Evolutionary conservation across 2,329 filamentous ascomycete genomes (phyloP), one percentile per base, ranked within the genome.

Genomic region (Raffaelea albimanens): DNA sequence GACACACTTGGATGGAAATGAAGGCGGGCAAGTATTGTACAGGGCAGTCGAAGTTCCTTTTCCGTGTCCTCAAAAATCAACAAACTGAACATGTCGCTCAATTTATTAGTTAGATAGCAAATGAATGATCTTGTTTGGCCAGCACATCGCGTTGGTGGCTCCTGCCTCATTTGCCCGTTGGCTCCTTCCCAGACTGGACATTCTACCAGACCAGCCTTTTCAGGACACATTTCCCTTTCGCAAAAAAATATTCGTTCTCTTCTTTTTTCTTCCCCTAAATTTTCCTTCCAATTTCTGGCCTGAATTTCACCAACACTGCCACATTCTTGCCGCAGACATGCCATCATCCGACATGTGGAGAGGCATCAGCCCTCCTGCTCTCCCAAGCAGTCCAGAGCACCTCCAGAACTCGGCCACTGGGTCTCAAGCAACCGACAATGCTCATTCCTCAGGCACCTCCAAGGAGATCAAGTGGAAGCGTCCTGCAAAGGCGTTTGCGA

Each of bases 1-100:
- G 65, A 69, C 52, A 61, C 66, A n/a, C 54, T 69, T 1, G 66
- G 56, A 5, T 67, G 65, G 65, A 69, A 69, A 55, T 67, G 21
- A n/a, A n/a, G n/a, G n/a, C n/a, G n/a, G n/a, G n/a, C n/a, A n/a
- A n/a, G n/a, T n/a, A n/a, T n/a, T n/a, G n/a, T n/a, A n/a, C n/a
- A n/a, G n/a, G n/a, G n/a, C n/a, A n/a, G n/a, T n/a, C n/a, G n/a
- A n/a, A n/a, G n/a, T n/a, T n/a, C n/a, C n/a, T n/a, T n/a, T n/a
- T n/a, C n/a, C n/a, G n/a, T n/a, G n/a, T n/a, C n/a, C n/a, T n/a
- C n/a, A n/a, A n/a, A n/a, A n/a, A n/a, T n/a, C n/a, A n/a, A n/a
- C n/a, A n/a, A n/a, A n/a, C n/a, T n/a, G n/a, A n/a, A n/a, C n/a
- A n/a, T n/a, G n/a, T n/a, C n/a, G n/a, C n/a, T n/a, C n/a, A n/a